Percentiles rank a stretch among this genome's conserved stretches.
phyloP scores from a whole-genome alignment of 2,329 filamentous ascomycete genomes.

The Xylaria sp. region DNA sequence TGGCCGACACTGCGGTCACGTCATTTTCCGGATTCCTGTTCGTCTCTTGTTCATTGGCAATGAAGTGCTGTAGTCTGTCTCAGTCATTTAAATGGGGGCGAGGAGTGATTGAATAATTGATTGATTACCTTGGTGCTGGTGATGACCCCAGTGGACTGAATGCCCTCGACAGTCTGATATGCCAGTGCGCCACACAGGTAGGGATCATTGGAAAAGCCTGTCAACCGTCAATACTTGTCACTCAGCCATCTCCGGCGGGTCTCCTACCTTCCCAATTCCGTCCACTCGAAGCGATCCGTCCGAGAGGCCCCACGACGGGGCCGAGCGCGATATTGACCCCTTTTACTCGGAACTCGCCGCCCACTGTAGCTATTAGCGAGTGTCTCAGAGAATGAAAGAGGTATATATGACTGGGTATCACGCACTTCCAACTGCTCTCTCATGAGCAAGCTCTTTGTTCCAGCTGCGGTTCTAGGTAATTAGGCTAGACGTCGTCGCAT shows the following conservation, averaged over 20 bases:
- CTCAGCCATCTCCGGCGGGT: not conserved
- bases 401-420: not conserved
- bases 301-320: conserved; percentile 75
- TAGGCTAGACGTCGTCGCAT: not conserved
- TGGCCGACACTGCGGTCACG: conserved; percentile 62
- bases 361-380: conserved; percentile 59
- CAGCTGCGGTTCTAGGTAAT: conserved; percentile 56
- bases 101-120: not conserved
- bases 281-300: conserved; percentile 68
- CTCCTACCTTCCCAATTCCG: conserved; percentile 70
- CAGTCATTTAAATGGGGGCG: not conserved
- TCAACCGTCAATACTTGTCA: conserved; percentile 1
- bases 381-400: not conserved
- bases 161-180: conserved; percentile 69
- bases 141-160: conserved; percentile 59
- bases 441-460: conserved; percentile 76
- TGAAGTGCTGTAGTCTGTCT: conserved; percentile 60
- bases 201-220: conserved; percentile 61
- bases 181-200: conserved; percentile 65
- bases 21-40: conserved; percentile 70
- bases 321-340: conserved; percentile 83
- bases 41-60: conserved; percentile 80
- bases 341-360: conserved; percentile 77
- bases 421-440: conserved; percentile 69
- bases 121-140: conserved; percentile 1